Evolutionary conservation across 768 basidiomycete genomes (phyloP), one percentile per base, ranked within the genome.

Genomic region (Lentinula boryana): DNA sequence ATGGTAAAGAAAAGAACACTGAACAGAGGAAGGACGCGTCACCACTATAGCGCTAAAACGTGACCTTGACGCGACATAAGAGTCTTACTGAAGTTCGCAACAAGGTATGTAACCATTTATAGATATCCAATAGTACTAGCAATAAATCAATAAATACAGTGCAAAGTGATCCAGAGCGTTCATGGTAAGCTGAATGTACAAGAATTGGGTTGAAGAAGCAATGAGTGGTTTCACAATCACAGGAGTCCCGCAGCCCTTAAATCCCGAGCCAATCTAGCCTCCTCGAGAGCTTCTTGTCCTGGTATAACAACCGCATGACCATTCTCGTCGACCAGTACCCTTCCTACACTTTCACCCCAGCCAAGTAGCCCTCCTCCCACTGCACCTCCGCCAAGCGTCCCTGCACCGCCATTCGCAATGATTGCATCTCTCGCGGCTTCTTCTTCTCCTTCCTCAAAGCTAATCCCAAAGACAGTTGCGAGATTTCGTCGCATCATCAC

Each of bases 181-280:
- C 48, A 49, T 23, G 12, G 33, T 21, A 32, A 18, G n/a, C n/a
- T 51, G 31, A 5, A 18, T 6, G 31, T 32, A 51, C 33, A 35
- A 51, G 5, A 16, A 6, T 33, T 16, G 6, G n/a, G 32, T n/a
- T 32, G 21, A 15, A 23, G 7, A 51, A 7, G 3, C 49, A 23
- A 27, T 51, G 9, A 1, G 27, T 50, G n/a, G 15, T 50, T 21
- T 21, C 10, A 31, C 49, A 31, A 50, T n/a, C n/a, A 87, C 65
- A 86, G 61, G 40, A 86, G 70, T n/a, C 84, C 84, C 1, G 84
- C 84, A 43, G 75, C 78, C 60, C 77, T 74, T 58, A 87, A 63
- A 66, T 85, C 79, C 56, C 79, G 76, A 0, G 74, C 70, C 35
- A 86, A 68, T 60, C 82, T 75, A 27, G 73, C 75, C 23, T 84